Percentiles rank a stretch among this genome's conserved stretches.
These are phyloP conservation scores for Curvularia eragrostidis DNA, from an alignment of 2,329 filamentous ascomycete genomes.

Conservation along the genomic window DNA sequence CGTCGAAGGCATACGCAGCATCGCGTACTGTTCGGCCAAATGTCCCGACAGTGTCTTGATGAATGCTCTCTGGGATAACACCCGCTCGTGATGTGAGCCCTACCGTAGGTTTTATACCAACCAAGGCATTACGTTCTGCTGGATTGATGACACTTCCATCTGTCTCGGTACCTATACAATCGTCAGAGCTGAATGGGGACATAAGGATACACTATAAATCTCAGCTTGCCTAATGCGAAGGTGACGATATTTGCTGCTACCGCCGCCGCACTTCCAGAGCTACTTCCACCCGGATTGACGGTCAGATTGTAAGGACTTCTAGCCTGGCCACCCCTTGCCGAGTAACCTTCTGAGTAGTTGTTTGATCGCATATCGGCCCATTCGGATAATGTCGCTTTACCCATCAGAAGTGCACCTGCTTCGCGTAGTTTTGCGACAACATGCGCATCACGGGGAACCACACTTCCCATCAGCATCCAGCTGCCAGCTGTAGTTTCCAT, in stretches of 20 bases:
- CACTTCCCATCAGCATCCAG: constrained; percentile 69
- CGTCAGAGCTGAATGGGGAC: not conserved
- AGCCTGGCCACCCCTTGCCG: constrained; percentile 39
- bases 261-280: constrained; percentile 69
- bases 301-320: constrained; percentile 69
- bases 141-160: constrained; percentile 73
- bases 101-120: constrained; percentile 79
- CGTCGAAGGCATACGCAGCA: constrained; percentile 69
- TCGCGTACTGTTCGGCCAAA: constrained; percentile 74
- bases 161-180: constrained; percentile 64
- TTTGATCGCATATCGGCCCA: constrained; percentile 63
- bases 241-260: constrained; percentile 69
- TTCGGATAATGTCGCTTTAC: constrained; percentile 74
- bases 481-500: constrained; percentile 78
- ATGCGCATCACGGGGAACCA: constrained; percentile 71
- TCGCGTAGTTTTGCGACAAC: constrained; percentile 67
- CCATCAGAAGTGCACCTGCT: constrained; percentile 70
- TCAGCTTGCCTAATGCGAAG: constrained; percentile 65
- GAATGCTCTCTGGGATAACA: constrained; percentile 67
- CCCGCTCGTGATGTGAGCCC: constrained; percentile 69
- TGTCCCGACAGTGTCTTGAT: constrained; percentile 73
- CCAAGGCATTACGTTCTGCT: constrained; percentile 70
- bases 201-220: not conserved
- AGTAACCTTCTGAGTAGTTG: constrained; percentile 46
- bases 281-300: constrained; percentile 70